A percentile compares a stretch with the other conserved stretches of the same genome.
phyloP scores from a whole-genome alignment of 2,329 filamentous ascomycete genomes.

The Aschersonia sp. region DNA sequence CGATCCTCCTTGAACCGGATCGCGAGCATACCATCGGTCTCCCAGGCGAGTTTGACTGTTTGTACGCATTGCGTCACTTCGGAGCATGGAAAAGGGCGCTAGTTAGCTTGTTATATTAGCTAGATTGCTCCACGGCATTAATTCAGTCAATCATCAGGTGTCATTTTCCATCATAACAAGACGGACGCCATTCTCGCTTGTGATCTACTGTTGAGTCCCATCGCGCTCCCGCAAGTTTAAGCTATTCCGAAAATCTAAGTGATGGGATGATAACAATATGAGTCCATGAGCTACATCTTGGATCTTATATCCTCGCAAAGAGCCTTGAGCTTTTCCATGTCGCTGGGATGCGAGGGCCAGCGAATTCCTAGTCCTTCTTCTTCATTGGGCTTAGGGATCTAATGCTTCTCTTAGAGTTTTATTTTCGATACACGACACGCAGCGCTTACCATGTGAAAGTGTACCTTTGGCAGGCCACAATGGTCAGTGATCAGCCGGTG shows the following conservation, averaged over 20 bases:
- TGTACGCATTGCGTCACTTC: too few species aligned
- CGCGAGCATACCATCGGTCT: too few species aligned
- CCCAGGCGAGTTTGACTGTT: too few species aligned
- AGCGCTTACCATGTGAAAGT: slow-evolving; percentile 73
- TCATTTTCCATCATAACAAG: too few species aligned
- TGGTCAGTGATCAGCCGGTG: neutral
- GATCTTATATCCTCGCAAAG: slow-evolving; percentile 73
- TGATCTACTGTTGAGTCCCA: too few species aligned
- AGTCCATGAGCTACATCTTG: slow-evolving; percentile 51
- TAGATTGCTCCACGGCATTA: neutral
- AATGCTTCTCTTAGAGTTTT: neutral
- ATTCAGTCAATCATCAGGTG: neutral
- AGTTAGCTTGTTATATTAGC: too few species aligned
- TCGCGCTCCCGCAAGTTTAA: too few species aligned
- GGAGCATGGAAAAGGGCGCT: too few species aligned
- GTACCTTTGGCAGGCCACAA: slow-evolving; percentile 39
- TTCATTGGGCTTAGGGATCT: slow-evolving; percentile 90
- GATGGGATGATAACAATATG: too few species aligned
- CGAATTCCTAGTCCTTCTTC: slow-evolving; percentile 62
- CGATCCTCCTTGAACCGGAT: too few species aligned
- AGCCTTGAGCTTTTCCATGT: slow-evolving; percentile 74
- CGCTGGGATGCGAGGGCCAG: slow-evolving; percentile 63
- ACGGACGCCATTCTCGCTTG: too few species aligned
- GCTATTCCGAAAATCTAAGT: too few species aligned
- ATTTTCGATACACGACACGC: neutral